A percentile compares a stretch with the other conserved stretches of the same genome.
phyloP scores from a whole-genome alignment of 257 asterid species.

The Nicotiana paniculata region DNA sequence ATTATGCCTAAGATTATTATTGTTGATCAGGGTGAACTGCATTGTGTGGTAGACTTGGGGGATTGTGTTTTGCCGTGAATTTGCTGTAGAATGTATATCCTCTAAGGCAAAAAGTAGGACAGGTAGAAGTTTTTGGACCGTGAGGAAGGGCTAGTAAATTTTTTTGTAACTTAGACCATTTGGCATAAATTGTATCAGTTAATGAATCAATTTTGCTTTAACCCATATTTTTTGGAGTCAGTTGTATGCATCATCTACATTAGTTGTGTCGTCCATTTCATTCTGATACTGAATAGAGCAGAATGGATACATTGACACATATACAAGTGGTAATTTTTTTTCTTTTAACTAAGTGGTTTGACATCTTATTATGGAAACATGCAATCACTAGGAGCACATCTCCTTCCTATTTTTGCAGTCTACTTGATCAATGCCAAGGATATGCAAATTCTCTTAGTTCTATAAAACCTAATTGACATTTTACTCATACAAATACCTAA shows the following conservation, averaged over 20 bases:
- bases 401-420: background rate
- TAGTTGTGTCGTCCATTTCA: background rate
- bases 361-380: background rate
- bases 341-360: background rate
- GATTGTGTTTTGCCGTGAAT: background rate
- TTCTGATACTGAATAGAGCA: background rate
- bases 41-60: background rate
- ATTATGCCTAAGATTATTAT: background rate
- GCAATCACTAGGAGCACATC: background rate
- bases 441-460: background rate
- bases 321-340: background rate
- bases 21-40: background rate
- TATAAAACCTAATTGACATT: background rate
- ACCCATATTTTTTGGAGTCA: background rate
- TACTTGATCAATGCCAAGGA: background rate
- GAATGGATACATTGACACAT: background rate
- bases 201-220: background rate
- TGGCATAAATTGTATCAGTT: background rate
- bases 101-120: background rate
- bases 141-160: background rate
- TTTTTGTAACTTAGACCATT: background rate
- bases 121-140: background rate
- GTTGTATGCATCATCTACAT: background rate
- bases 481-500: background rate
- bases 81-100: background rate